phyloP scores from a whole-genome alignment of 169 alveolate species.

The Eimeria acervulina region DNA sequence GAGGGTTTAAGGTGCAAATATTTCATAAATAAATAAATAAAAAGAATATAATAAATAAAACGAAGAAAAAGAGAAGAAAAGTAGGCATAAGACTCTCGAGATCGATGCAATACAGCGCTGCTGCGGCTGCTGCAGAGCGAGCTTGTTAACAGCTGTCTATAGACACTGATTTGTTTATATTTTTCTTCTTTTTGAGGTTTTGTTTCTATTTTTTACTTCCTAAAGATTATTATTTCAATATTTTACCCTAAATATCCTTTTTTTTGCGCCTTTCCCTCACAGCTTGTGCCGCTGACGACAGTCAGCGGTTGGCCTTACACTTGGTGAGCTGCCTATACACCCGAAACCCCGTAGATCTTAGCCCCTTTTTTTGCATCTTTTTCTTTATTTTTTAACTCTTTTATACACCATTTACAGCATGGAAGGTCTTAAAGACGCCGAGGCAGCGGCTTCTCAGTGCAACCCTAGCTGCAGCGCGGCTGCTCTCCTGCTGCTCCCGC shows the following conservation, averaged over 20 bases:
- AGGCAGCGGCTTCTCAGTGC: neutral
- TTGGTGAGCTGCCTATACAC: slow-evolving; percentile 25
- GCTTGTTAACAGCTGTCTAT: slow-evolving; percentile 31
- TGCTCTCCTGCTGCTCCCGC: neutral
- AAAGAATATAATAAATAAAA: too few relatives aligned
- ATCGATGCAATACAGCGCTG: neutral
- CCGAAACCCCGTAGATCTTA: neutral
- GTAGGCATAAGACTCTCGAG: too few relatives aligned
- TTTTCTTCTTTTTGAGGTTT: neutral
- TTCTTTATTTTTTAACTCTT: neutral
- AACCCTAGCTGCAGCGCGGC: neutral
- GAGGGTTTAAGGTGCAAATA: too few relatives aligned
- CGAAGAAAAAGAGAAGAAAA: too few relatives aligned
- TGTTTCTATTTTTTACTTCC: neutral
- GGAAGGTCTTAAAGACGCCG: neutral
- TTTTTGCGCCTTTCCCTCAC: neutral
- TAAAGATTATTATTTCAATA: neutral
- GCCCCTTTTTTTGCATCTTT: neutral
- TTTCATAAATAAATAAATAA: too few relatives aligned
- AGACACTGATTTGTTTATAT: neutral
- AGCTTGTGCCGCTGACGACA: neutral
- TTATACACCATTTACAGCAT: neutral
- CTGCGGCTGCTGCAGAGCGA: neutral
- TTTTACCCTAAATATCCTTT: neutral
- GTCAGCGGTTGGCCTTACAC: neutral